Evolutionary conservation across 306 rosid species (phyloP).

Genomic region (Bauhinia variegata): DNA sequence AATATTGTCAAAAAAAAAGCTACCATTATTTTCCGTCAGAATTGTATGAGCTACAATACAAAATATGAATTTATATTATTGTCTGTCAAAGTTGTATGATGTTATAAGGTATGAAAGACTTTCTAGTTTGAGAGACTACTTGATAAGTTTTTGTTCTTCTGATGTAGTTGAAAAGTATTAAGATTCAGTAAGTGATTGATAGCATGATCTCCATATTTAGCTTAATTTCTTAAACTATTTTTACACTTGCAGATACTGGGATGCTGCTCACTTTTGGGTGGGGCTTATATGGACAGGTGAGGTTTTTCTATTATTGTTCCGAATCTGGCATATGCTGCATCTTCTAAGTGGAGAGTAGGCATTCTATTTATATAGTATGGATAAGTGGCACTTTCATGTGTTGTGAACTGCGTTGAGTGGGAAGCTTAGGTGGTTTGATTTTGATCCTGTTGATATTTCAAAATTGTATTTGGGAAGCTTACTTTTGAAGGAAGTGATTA

Average conservation of each 20-base stretch:
- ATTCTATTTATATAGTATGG: background rate
- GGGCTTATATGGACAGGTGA: slow-evolving; percentile 93
- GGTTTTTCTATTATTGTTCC: slow-evolving; percentile 25
- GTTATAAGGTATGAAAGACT: background rate
- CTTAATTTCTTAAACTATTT: slow-evolving; percentile 7
- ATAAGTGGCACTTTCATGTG: slow-evolving; percentile 4
- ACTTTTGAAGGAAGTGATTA: too few relatives aligned
- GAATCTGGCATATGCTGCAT: background rate
- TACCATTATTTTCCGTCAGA: background rate
- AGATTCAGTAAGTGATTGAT: slow-evolving; percentile 1
- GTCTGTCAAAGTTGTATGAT: too few relatives aligned
- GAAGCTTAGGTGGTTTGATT: too few relatives aligned
- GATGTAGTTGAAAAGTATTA: background rate
- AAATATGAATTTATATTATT: too few relatives aligned
- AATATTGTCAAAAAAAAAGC: background rate
- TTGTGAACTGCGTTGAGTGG: too few relatives aligned
- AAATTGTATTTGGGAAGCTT: too few relatives aligned
- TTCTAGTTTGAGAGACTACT: slow-evolving; percentile 28
- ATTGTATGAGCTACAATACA: background rate
- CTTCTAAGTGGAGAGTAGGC: background rate
- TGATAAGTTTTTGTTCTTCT: background rate
- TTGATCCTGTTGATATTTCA: too few relatives aligned
- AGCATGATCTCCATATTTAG: background rate
- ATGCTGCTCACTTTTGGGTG: slow-evolving; percentile 82
- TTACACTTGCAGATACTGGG: slow-evolving; percentile 66